A percentile compares a stretch with the other conserved stretches of the same genome.
These are phyloP conservation scores for Crucibulum laeve DNA, from an alignment of 768 basidiomycete species.

Conservation along the genomic window DNA sequence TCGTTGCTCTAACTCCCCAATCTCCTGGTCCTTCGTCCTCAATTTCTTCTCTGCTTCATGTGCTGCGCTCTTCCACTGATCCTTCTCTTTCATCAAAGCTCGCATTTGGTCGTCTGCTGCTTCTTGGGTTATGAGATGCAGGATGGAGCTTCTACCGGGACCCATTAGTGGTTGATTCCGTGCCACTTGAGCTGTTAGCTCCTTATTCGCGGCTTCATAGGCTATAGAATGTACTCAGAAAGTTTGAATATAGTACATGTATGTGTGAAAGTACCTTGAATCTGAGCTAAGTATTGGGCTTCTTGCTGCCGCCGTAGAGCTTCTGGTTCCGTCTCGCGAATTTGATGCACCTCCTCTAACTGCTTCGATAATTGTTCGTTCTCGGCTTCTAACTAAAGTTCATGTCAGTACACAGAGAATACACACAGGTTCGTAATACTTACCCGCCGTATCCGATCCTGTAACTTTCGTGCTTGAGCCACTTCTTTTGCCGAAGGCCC, in stretches of 20 bases:
- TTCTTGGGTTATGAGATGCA: slow-evolving; percentile 71
- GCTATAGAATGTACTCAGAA: slow-evolving; percentile 31
- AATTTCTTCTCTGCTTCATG: slow-evolving; percentile 39
- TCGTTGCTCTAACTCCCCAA: slow-evolving; percentile 39
- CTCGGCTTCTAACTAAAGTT: slow-evolving; percentile 34
- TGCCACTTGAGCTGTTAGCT: slow-evolving; percentile 51
- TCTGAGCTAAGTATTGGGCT: slow-evolving; percentile 44
- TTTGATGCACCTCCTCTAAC: slow-evolving; percentile 52
- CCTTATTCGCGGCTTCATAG: slow-evolving; percentile 49
- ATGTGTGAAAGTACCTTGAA: slow-evolving; percentile 40
- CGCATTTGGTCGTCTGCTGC: slow-evolving; percentile 68
- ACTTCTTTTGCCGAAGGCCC: slow-evolving; percentile 6
- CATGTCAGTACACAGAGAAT: background rate
- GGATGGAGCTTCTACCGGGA: slow-evolving; percentile 42
- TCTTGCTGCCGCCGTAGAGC: slow-evolving; percentile 42
- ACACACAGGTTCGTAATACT: background rate
- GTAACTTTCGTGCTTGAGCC: slow-evolving; percentile 12
- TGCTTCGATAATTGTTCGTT: slow-evolving; percentile 45
- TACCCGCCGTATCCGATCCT: slow-evolving; percentile 23
- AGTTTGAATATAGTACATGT: background rate
- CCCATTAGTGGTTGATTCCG: slow-evolving; percentile 51
- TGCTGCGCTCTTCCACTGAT: slow-evolving; percentile 34
- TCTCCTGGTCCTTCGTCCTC: slow-evolving; percentile 38
- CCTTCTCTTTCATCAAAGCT: slow-evolving; percentile 42
- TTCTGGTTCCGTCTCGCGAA: slow-evolving; percentile 67